Evolutionary conservation across 2,329 filamentous ascomycete genomes (phyloP).

Genomic region (Chrysosporium queenslandicum): DNA sequence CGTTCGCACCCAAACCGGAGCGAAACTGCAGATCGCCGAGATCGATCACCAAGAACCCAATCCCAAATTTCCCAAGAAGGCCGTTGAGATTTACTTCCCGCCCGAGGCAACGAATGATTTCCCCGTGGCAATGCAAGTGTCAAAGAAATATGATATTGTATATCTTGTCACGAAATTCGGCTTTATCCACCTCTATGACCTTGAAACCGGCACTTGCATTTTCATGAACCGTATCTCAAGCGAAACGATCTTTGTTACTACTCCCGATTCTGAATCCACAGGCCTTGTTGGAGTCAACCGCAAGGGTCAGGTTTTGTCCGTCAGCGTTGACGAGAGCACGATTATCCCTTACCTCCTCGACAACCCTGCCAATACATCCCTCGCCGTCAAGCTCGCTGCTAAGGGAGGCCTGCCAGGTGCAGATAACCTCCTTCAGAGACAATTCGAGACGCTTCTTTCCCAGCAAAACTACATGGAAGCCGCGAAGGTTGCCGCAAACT

Average conservation of each 20-base stretch:
- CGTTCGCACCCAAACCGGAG: conserved; percentile 76
- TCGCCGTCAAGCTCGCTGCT: conserved; percentile 93
- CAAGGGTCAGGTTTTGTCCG: conserved; percentile 91
- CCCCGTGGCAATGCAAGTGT: conserved; percentile 95
- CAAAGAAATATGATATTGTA: conserved; percentile 89
- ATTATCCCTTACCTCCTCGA: conserved; percentile 92
- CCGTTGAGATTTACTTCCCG: conserved; percentile 95
- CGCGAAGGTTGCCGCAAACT: conserved; percentile 93
- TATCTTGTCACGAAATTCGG: conserved; percentile 98
- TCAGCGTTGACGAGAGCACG: conserved; percentile 82
- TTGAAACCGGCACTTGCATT: conserved; percentile 89
- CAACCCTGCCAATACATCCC: conserved; percentile 84
- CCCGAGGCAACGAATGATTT: conserved; percentile 93
- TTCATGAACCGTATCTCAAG: conserved; percentile 99
- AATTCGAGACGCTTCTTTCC: conserved; percentile 80
- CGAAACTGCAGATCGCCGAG: conserved; percentile 95
- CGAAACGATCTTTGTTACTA: conserved; percentile 96
- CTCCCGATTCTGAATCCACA: conserved; percentile 68
- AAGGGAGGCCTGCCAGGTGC: conserved; percentile 88
- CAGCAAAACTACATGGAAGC: conserved; percentile 75
- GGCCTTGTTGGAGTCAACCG: conserved; percentile 94
- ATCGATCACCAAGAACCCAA: conserved; percentile 89
- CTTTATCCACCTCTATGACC: conserved; percentile 96
- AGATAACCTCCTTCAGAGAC: conserved; percentile 82
- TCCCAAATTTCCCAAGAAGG: conserved; percentile 85